Evolutionary conservation across 2,329 filamentous ascomycete genomes (phyloP), one percentile per base, ranked within the genome.

Genomic region (Ustulina deusta): DNA sequence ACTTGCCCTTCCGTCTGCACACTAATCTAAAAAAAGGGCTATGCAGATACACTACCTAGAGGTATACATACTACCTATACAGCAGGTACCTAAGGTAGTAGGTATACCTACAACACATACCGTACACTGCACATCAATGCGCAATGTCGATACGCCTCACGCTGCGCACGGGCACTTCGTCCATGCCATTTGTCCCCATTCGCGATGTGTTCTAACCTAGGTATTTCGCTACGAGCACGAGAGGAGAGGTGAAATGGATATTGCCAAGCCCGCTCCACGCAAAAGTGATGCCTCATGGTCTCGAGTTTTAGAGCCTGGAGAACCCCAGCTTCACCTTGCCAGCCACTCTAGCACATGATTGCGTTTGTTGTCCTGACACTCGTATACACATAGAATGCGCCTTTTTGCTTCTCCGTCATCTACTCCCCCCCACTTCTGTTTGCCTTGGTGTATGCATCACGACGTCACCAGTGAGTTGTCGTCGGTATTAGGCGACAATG

Each of bases 401-500:
- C 57, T 61, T 36, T 46, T 56, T 59, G 44, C 56, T 36, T 57
- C 34, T 29, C 44, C 34, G n/a, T 44, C 29, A 32, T 56, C 51
- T 34, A 11, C 34, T 27, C 22, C 44, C n/a, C 38, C 25, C 42
- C 9, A 27, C 34, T 32, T 48, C 58, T 27, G 51, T 29, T 55
- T 42, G 49, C 20, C 49, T 63, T 42, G 54, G 40, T 40, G 44
- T 56, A 66, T 69, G 62, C 61, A 61, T 49, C 51, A 60, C 68
- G 61, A 69, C 64, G 65, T 67, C 61, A 66, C 68, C 32, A n/a
- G 48, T 69, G 68, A 68, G 61, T 63, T 69, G 68, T 69, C 67
- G 38, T 57, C 40, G 25, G 20, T 49, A 57, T 69, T 66, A 66
- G 60, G 66, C 66, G 49, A 66, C 59, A 66, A 68, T 42, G 58